Evolutionary conservation across 1,284 basidiomycete genomes (phyloP).

Genomic region (Malassezia sp.): DNA sequence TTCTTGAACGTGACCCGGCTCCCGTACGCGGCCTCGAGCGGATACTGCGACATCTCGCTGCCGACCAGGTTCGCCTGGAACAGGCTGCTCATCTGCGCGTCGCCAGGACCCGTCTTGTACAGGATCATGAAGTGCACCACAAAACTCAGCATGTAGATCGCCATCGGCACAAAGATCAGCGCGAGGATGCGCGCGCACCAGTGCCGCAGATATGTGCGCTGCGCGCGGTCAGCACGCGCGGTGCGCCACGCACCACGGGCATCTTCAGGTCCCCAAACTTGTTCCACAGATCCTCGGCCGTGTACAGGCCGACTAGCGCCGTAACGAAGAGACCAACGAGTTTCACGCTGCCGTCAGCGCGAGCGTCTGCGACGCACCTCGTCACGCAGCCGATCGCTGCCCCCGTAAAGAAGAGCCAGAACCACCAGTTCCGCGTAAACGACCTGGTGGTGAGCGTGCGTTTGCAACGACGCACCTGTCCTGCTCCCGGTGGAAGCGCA

Average conservation of each 20-base stretch:
- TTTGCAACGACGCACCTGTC: too few relatives aligned
- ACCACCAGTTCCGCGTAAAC: constrained; percentile 91
- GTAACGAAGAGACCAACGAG: constrained; percentile 93
- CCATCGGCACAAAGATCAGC: constrained; percentile 75
- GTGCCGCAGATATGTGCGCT: constrained; percentile 69
- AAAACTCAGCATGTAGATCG: constrained; percentile 87
- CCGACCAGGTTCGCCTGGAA: constrained; percentile 95
- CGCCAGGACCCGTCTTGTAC: constrained; percentile 85
- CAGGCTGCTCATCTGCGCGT: constrained; percentile 94
- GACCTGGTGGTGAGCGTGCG: too few relatives aligned
- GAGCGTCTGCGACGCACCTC: too few relatives aligned
- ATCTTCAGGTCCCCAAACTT: constrained; percentile 93
- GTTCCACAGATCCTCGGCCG: constrained; percentile 93
- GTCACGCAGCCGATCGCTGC: constrained; percentile 88
- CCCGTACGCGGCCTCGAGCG: constrained; percentile 68
- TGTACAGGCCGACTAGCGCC: constrained; percentile 85
- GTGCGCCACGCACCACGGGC: constrained; percentile 53
- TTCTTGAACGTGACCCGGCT: constrained; percentile 90
- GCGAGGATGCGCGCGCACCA: constrained; percentile 78
- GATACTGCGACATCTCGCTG: constrained; percentile 67
- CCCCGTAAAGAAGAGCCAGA: constrained; percentile 82
- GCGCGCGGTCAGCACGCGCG: neutral
- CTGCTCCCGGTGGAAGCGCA: constrained; percentile 94
- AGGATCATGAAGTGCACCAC: constrained; percentile 91
- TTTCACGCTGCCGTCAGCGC: too few relatives aligned